These are phyloP conservation scores for Fusarium sp. DNA, from an alignment of 2,329 filamentous ascomycete genomes.

Conservation along the genomic window DNA sequence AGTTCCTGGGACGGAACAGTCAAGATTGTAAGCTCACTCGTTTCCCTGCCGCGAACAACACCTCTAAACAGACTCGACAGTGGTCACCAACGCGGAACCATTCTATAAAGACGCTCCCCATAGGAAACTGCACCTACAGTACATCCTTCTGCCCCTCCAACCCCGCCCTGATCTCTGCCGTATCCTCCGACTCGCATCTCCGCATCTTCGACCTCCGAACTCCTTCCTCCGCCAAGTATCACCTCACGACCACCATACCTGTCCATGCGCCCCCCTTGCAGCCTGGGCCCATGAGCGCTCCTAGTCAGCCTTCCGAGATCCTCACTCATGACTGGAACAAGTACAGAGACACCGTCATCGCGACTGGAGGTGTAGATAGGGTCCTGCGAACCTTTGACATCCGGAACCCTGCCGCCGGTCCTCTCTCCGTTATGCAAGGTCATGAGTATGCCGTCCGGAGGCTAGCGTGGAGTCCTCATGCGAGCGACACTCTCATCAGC, in stretches of 20 bases:
- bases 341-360: slow-evolving; percentile 84
- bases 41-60: background rate
- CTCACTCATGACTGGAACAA: slow-evolving; percentile 99
- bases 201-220: slow-evolving; percentile 92
- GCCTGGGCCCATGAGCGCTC: slow-evolving; percentile 47
- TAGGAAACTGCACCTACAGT: slow-evolving; percentile 93
- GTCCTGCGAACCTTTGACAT: slow-evolving; percentile 91
- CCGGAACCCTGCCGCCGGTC: slow-evolving; percentile 74
- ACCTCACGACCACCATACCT: slow-evolving; percentile 81
- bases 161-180: slow-evolving; percentile 83
- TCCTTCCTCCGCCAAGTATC: slow-evolving; percentile 84
- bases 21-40: slow-evolving; percentile 68
- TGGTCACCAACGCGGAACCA: slow-evolving; percentile 82
- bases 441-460: slow-evolving; percentile 91
- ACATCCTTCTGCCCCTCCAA: slow-evolving; percentile 90
- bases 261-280: slow-evolving; percentile 74
- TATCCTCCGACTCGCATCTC: slow-evolving; percentile 86
- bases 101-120: slow-evolving; percentile 84
- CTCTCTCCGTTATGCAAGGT: slow-evolving; percentile 76
- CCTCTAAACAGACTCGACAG: slow-evolving; percentile 48
- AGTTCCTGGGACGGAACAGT: slow-evolving; percentile 96
- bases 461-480: slow-evolving; percentile 90
- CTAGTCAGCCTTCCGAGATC: slow-evolving; percentile 75
- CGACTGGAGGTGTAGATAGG: slow-evolving; percentile 88
- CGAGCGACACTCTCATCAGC: slow-evolving; percentile 84